Evolutionary conservation across 164 flowering plant species (phyloP).

Genomic region (Akebia trifoliata): DNA sequence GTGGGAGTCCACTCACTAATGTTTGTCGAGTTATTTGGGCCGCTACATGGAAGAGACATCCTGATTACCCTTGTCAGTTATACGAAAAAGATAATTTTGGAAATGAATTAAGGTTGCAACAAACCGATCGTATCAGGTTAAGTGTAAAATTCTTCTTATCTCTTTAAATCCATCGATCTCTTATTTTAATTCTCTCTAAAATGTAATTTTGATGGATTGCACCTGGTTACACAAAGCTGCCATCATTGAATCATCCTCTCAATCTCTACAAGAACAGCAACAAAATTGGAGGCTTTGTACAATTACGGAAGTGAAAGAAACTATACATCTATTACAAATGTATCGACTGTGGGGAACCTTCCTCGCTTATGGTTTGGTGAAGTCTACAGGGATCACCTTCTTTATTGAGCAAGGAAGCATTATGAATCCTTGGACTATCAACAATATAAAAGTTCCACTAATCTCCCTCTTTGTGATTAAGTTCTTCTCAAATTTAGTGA

Average conservation of each 20-base stretch:
- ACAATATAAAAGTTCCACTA: not conserved
- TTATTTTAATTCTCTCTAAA: not conserved
- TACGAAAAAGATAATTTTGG: not conserved
- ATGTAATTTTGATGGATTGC: not conserved
- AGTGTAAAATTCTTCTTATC: not conserved
- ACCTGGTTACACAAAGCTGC: slow-evolving; percentile 20
- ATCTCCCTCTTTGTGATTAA: too few relatives aligned
- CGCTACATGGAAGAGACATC: slow-evolving; percentile 2
- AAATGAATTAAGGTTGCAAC: not conserved
- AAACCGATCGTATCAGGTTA: not conserved
- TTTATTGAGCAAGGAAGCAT: slow-evolving; percentile 11
- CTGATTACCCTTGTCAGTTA: not conserved
- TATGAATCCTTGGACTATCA: too few relatives aligned
- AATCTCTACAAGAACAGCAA: not conserved
- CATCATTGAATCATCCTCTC: not conserved
- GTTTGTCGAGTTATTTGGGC: not conserved
- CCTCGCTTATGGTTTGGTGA: slow-evolving; percentile 10
- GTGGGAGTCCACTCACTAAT: not conserved
- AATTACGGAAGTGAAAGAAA: slow-evolving; percentile 13
- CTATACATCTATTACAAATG: slow-evolving; percentile 10
- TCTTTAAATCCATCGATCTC: not conserved
- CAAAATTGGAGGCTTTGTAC: slow-evolving; percentile 16
- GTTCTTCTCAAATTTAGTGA: too few relatives aligned
- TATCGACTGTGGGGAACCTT: slow-evolving; percentile 19
- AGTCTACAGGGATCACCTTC: too few relatives aligned